Conservation (phyloP, 192 early-diverging fungal genomes). For the Geranomyces michiganensis region DNA sequence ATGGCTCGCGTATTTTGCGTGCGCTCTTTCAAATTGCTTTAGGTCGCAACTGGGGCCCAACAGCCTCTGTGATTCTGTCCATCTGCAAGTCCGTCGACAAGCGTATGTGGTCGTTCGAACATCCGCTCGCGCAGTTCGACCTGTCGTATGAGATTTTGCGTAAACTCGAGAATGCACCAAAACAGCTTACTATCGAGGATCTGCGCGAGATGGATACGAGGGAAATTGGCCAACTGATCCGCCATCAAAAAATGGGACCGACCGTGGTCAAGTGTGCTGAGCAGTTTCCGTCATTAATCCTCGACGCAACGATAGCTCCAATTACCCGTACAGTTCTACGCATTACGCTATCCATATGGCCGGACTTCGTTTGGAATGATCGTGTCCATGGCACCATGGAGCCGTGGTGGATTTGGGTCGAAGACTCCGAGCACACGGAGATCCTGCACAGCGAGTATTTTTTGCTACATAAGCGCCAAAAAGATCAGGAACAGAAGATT, state of each 20-base stretch:
- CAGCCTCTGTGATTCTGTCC: conserved; percentile 73
- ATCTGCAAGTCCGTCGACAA: conserved; percentile 87
- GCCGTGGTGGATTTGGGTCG: conserved; percentile 96
- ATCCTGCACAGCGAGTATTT: conserved; percentile 94
- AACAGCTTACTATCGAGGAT: conserved; percentile 57
- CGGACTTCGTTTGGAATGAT: conserved; percentile 95
- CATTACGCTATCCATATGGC: conserved; percentile 75
- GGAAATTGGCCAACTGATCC: conserved; percentile 88
- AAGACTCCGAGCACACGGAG: conserved; percentile 85
- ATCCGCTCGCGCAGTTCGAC: conserved; percentile 84
- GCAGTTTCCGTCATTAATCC: conserved; percentile 82
- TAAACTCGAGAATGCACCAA: conserved; percentile 68
- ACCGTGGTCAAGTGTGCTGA: conserved; percentile 74
- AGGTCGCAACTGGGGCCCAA: conserved; percentile 87
- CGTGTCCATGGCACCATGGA: conserved; percentile 87
- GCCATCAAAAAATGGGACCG: conserved; percentile 76
- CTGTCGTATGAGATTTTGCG: conserved; percentile 72
- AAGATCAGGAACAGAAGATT: conserved; percentile 53
- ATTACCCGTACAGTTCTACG: conserved; percentile 92
- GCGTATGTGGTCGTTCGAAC: conserved; percentile 90
- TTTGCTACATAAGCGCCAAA: conserved; percentile 69
- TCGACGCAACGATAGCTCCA: conserved; percentile 83
- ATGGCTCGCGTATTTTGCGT: conserved; percentile 87
- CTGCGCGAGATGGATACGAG: conserved; percentile 82
- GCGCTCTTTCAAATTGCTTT: conserved; percentile 96